Evolutionary conservation across 768 basidiomycete species (phyloP), one percentile per base, ranked within the genome.

Genomic region (Pluteus cervinus): DNA sequence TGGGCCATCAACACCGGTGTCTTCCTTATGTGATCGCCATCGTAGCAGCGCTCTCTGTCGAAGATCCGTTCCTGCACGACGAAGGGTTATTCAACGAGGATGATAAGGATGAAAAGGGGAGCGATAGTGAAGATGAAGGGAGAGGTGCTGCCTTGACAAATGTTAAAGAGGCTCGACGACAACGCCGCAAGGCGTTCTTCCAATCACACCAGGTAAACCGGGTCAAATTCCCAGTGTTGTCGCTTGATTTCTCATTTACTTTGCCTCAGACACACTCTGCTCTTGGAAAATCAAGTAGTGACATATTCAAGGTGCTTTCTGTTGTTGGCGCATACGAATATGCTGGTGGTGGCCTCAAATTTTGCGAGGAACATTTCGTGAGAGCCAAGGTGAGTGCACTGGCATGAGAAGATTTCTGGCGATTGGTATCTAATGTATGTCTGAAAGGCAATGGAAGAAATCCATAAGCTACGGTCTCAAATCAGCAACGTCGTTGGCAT

Each of bases 251-350:
- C 18, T 43, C 46, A 3, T 47, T 22, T 14, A 24, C 20, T 30
- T 9, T 2, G 25, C 21, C 37, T 10, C 47, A 94, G 90, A 62
- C 65, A 16, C 91, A 96, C 58, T 68, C 81, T 3, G 76, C 81
- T 2, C 68, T 98, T 22, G 96, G 96, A 8, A 74, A 75, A 36
- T 79, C 71, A 15, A 71, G 70, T 5, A 96, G 92, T 55, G 96
- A 99, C 52, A 58, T 90, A 21, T 87, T 97, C 63, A 82, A 84
- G 48, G 61, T 84, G 23, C 68, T 99, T 7, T 92, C 93, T 10
- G 90, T 94, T n/a, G 80, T 96, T 12, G 96, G 96, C 0, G 96
- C 94, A 3, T 98, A 91, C 56, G 93, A 96, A 55, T 94, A 85
- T 56, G 85, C 86, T 15, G 84, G 87, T 7, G 86, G 86, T 17